A percentile compares a stretch with the other conserved stretches of the same genome.
Conservation (phyloP, 1,284 basidiomycete species). For the Leccinum angustisporum region DNA sequence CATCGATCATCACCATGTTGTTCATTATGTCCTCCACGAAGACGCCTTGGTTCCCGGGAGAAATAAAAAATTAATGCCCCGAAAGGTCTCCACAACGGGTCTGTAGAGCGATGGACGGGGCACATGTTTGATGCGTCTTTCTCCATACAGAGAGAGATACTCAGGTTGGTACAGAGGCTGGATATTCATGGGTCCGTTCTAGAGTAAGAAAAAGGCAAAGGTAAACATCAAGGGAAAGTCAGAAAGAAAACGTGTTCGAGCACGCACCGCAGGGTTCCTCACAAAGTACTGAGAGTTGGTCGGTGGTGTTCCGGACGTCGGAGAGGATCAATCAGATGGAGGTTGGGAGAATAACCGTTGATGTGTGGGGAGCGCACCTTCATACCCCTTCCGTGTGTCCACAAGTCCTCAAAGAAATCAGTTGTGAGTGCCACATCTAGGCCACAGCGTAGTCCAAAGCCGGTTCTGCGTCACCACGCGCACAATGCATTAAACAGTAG, state of each 20-base stretch:
- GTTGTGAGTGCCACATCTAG: background rate
- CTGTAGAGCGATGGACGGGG: slow-evolving; percentile 10
- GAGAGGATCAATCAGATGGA: background rate
- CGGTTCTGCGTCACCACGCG: background rate
- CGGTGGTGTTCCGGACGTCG: background rate
- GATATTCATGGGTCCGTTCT: slow-evolving; percentile 6
- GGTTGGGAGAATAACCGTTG: background rate
- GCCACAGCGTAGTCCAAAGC: background rate
- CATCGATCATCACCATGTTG: too few species aligned
- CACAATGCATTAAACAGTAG: too few species aligned
- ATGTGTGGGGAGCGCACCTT: background rate
- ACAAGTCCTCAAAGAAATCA: background rate
- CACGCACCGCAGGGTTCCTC: background rate
- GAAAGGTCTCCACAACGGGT: too few species aligned
- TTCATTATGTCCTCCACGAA: slow-evolving; percentile 14
- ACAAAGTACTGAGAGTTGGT: background rate
- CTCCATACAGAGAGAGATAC: background rate
- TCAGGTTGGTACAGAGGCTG: slow-evolving; percentile 12
- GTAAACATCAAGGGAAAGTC: background rate
- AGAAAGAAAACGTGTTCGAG: background rate
- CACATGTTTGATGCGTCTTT: slow-evolving; percentile 10
- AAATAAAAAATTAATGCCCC: too few species aligned
- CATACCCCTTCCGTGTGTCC: background rate
- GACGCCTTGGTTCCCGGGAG: slow-evolving; percentile 10
- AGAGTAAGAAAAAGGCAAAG: background rate